Evolutionary conservation across 345 rosid genomes (phyloP), one percentile per base, ranked within the genome.

Genomic region (Clausena lansium): DNA sequence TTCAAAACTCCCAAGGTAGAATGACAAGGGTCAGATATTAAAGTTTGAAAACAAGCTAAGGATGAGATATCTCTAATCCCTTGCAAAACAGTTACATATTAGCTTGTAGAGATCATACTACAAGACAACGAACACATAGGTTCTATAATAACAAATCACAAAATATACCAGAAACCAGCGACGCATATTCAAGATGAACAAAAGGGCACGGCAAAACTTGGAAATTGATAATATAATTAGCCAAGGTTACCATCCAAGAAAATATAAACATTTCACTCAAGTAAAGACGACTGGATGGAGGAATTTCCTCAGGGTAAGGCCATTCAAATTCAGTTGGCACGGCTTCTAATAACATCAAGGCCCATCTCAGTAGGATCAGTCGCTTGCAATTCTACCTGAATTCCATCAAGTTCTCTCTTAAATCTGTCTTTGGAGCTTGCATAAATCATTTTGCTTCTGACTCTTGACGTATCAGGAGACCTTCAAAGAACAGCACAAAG

Each of bases 391-490:
- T 87, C 86, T 24, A 87, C 67, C 76, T 87, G 88, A 84, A 87
- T 82, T 59, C 88, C 87, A 59, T 87, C 88, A 24, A 83, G 83
- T 75, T 87, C 90, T 63, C 88, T 80, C 78, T 87, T 87, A 45
- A 87, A 85, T 76, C 88, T 79, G 81, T 87, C 90, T 77, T 89
- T 89, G 69, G 92, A 82, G 81, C 92, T 89, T 25, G 92, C 90
- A 39, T 87, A 89, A 73, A 89, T 89, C 90, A 89, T 89, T 84
- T 89, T 89, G 85, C 84, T 89, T 79, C 92, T 86, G 75, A 89
- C 88, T 75, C 85, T 81, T 41, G 92, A 75, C 1, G 83, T 83
- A 67, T 89, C 92, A 60, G 90, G 92, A 24, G 85, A 86, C 92
- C 90, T 89, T 82, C 78, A 79, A 4, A 45, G 33, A 70, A 9